Conservation (phyloP, 2,329 filamentous ascomycete genomes). For the Beauveria australis region DNA sequence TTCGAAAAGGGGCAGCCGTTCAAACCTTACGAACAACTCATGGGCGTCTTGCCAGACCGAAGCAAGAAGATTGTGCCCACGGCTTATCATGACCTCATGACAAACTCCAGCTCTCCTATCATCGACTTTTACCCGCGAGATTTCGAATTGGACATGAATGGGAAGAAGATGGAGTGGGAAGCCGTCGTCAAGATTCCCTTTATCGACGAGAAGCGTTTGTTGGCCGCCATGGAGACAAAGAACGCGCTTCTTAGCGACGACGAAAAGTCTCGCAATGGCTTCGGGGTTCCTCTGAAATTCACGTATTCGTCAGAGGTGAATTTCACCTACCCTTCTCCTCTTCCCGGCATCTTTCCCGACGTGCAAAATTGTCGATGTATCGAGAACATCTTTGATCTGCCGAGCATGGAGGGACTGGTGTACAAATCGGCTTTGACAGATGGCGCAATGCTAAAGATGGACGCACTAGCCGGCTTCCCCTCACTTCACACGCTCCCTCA, state of each 20-base stretch:
- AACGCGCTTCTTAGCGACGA: conserved; percentile 69
- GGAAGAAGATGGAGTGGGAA: conserved; percentile 99
- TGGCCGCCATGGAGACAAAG: conserved; percentile 78
- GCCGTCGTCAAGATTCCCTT: conserved; percentile 98
- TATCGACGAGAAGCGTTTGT: conserved; percentile 82
- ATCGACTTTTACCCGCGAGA: conserved; percentile 97
- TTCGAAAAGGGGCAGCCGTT: conserved; percentile 95
- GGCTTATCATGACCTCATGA: conserved; percentile 90
- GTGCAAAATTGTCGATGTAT: conserved; percentile 80
- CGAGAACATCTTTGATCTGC: conserved; percentile 93
- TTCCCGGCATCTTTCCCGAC: conserved; percentile 85
- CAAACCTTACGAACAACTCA: conserved; percentile 88
- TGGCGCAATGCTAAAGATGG: conserved; percentile 71
- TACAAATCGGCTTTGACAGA: conserved; percentile 76
- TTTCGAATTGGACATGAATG: conserved; percentile 98
- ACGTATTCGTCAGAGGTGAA: conserved; percentile 71
- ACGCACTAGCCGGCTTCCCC: conserved; percentile 89
- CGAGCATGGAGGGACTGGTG: conserved; percentile 81
- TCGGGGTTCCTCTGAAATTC: conserved; percentile 89
- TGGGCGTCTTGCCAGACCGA: conserved; percentile 94
- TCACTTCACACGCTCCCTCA: conserved; percentile 81
- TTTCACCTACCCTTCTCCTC: conserved; percentile 78
- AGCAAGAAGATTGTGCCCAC: conserved; percentile 92
- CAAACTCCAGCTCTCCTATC: conserved; percentile 79
- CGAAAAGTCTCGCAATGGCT: conserved; percentile 78